These are phyloP conservation scores for Sphaerulina populicola DNA, from an alignment of 2,329 filamentous ascomycete genomes.

Conservation along the genomic window DNA sequence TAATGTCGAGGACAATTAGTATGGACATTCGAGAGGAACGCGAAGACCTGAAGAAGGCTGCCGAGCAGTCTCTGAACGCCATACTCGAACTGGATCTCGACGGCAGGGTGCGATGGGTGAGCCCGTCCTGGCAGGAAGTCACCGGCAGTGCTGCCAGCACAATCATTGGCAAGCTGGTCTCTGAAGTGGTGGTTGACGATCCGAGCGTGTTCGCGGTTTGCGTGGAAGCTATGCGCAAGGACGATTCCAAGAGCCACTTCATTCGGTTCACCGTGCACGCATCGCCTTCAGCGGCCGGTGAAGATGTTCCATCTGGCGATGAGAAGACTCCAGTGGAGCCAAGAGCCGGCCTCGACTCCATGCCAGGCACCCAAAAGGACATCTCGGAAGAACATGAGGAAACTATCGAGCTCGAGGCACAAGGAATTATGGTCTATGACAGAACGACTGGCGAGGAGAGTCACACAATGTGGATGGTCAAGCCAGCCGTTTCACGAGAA, in stretches of 20 bases:
- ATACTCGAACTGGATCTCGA: slow-evolving; percentile 91
- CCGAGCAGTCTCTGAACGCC: slow-evolving; percentile 91
- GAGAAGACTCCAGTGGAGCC: slow-evolving; percentile 27
- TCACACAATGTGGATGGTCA: slow-evolving; percentile 99
- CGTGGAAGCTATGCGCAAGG: slow-evolving; percentile 79
- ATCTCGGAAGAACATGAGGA: slow-evolving; percentile 22
- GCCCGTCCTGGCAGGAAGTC: slow-evolving; percentile 89
- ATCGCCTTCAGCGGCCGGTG: slow-evolving; percentile 49
- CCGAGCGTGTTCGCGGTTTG: slow-evolving; percentile 72
- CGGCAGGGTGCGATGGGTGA: slow-evolving; percentile 88
- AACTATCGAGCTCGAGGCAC: slow-evolving; percentile 79
- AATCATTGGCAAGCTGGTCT: slow-evolving; percentile 67
- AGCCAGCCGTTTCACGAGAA: slow-evolving; percentile 80
- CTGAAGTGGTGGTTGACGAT: slow-evolving; percentile 73
- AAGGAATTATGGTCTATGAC: slow-evolving; percentile 98
- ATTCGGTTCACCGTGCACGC: slow-evolving; percentile 67
- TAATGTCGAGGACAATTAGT: slow-evolving; percentile 60
- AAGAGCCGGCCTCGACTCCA: slow-evolving; percentile 20
- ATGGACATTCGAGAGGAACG: slow-evolving; percentile 88
- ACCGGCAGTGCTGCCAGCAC: slow-evolving; percentile 68
- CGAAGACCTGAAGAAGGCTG: slow-evolving; percentile 87
- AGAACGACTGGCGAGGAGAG: slow-evolving; percentile 75
- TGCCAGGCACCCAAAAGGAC: slow-evolving; percentile 7
- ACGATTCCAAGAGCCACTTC: slow-evolving; percentile 87
- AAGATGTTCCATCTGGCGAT: slow-evolving; percentile 34